These are phyloP conservation scores for Tetrapisispora arboricola DNA, from an alignment of 805 yeast species.

Conservation along the genomic window DNA sequence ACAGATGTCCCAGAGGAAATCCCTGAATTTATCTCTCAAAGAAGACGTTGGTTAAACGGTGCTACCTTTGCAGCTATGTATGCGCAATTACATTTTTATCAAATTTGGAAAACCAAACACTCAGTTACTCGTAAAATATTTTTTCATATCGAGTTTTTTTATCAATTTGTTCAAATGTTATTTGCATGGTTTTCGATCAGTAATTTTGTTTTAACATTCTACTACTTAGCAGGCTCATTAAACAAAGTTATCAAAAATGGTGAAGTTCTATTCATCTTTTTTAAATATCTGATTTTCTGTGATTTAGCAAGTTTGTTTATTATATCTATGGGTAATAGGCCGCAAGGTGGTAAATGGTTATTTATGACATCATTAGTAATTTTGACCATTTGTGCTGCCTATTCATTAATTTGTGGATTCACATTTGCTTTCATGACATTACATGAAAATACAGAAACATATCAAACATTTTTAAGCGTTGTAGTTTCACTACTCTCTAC, in stretches of 20 bases:
- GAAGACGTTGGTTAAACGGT: slow-evolving; percentile 98
- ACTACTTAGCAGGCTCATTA: slow-evolving; percentile 84
- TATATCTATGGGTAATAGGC: slow-evolving; percentile 93
- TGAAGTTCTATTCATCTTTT: slow-evolving; percentile 67
- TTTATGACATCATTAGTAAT: slow-evolving; percentile 65
- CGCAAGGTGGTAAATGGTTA: slow-evolving; percentile 83
- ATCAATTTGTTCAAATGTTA: slow-evolving; percentile 67
- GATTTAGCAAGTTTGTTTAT: slow-evolving; percentile 81
- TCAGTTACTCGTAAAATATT: slow-evolving; percentile 68
- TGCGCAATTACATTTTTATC: slow-evolving; percentile 74
- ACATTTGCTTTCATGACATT: slow-evolving; percentile 60
- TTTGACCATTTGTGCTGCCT: slow-evolving; percentile 68
- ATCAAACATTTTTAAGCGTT: slow-evolving; percentile 57
- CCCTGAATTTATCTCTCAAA: slow-evolving; percentile 89
- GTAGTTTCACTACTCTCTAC: slow-evolving; percentile 82
- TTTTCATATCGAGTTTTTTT: slow-evolving; percentile 78
- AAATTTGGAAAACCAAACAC: slow-evolving; percentile 85
- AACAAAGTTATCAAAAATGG: slow-evolving; percentile 53
- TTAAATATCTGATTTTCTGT: slow-evolving; percentile 78
- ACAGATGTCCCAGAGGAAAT: slow-evolving; percentile 94
- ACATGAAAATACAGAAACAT: slow-evolving; percentile 28
- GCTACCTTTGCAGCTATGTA: slow-evolving; percentile 94
- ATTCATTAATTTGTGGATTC: slow-evolving; percentile 74
- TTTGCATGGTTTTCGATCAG: slow-evolving; percentile 91
- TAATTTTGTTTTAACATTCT: slow-evolving; percentile 85